Percentiles rank a stretch among this genome's conserved stretches.
Evolutionary conservation across 2,329 filamentous ascomycete species (phyloP).

Genomic region (Trichoderma pleuroti): DNA sequence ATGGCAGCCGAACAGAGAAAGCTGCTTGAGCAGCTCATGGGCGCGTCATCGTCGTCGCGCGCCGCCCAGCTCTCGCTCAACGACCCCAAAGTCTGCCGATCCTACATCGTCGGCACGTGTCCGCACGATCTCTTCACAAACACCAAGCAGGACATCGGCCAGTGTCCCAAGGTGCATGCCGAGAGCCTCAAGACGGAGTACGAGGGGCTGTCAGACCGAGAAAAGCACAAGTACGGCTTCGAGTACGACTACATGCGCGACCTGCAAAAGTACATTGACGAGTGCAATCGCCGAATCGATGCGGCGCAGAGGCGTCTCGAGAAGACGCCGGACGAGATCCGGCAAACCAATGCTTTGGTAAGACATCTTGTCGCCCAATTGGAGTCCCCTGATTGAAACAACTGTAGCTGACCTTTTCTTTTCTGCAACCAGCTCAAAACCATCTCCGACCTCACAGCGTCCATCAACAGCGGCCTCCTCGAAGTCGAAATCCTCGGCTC

Average conservation of each 20-base stretch:
- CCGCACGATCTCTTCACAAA: conserved; percentile 99
- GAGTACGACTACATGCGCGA: conserved; percentile 97
- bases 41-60: conserved; percentile 67
- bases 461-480: conserved; percentile 75
- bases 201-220: conserved; percentile 65
- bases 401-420: background rate
- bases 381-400: background rate
- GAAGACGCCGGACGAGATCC: conserved; percentile 96
- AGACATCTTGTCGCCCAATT: background rate
- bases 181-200: conserved; percentile 89
- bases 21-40: conserved; percentile 96
- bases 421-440: conserved; percentile 57
- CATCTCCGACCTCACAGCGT: conserved; percentile 75
- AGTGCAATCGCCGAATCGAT: conserved; percentile 93
- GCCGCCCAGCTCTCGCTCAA: conserved; percentile 80
- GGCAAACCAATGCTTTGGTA: conserved; percentile 84
- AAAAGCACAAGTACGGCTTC: conserved; percentile 79
- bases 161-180: conserved; percentile 82
- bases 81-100: conserved; percentile 91
- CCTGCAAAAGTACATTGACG: conserved; percentile 93
- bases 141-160: conserved; percentile 93
- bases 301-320: conserved; percentile 83
- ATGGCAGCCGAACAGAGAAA: conserved; percentile 98
- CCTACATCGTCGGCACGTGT: conserved; percentile 88
- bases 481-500: conserved; percentile 86